A percentile compares a stretch with the other conserved stretches of the same genome.
These are phyloP conservation scores for Circinella minor DNA, from an alignment of 371 early-diverging fungal species.

Conservation along the genomic window DNA sequence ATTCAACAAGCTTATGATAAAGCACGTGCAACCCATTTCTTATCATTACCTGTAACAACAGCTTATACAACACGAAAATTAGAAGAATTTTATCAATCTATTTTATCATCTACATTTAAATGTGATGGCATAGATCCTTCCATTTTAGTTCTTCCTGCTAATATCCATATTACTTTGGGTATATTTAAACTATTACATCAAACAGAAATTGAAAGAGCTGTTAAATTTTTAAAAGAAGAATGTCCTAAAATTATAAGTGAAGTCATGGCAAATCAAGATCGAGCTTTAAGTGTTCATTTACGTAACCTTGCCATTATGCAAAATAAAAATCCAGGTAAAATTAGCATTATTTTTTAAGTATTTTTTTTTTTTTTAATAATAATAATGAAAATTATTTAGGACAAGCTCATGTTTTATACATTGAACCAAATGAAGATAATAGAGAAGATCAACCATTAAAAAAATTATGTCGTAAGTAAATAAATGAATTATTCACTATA, in stretches of 20 bases:
- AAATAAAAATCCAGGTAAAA: conserved; percentile 25
- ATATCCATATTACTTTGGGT: conserved; percentile 45
- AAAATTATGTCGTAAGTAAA: conserved; percentile 29
- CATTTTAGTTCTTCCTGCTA: conserved; percentile 28
- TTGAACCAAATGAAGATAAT: conserved; percentile 35
- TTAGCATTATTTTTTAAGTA: too few relatives aligned
- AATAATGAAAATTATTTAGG: too few relatives aligned
- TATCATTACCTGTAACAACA: conserved; percentile 32
- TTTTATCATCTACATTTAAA: conserved; percentile 27
- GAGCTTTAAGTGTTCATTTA: conserved; percentile 23
- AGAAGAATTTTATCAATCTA: conserved; percentile 28
- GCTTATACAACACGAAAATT: conserved; percentile 27
- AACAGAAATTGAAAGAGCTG: conserved; percentile 31
- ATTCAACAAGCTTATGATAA: conserved; percentile 17
- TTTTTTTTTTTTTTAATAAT: too few relatives aligned
- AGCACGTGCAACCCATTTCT: conserved; percentile 37
- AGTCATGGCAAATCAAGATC: conserved; percentile 5
- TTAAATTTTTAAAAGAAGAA: conserved; percentile 29
- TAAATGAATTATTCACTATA: too few relatives aligned
- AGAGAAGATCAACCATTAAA: conserved; percentile 17
- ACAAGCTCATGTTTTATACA: conserved; percentile 39
- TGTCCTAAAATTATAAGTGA: conserved; percentile 18
- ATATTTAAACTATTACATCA: conserved; percentile 33
- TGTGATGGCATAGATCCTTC: conserved; percentile 27
- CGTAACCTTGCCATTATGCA: conserved; percentile 28